These are phyloP conservation scores for Colletotrichum musicola DNA, from an alignment of 2,329 filamentous ascomycete genomes.

Conservation along the genomic window DNA sequence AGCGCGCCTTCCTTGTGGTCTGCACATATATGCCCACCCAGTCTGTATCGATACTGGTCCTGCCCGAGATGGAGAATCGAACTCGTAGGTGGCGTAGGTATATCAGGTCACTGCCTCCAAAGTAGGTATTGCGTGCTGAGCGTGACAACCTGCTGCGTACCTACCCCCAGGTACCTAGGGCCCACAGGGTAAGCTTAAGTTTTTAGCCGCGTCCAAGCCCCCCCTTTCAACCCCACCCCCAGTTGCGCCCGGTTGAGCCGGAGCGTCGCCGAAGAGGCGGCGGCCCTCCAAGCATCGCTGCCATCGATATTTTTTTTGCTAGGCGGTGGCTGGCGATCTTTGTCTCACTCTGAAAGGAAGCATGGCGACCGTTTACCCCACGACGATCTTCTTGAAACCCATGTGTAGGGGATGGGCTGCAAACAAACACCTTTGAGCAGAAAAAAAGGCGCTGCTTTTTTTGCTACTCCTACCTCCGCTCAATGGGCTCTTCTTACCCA, in stretches of 20 bases:
- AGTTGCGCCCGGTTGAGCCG: slow-evolving; percentile 30
- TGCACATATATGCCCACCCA: no score
- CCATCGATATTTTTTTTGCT: background rate
- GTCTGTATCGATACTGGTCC: no score
- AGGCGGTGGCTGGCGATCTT: slow-evolving; percentile 19
- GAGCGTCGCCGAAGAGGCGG: background rate
- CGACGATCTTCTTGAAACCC: background rate
- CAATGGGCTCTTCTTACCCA: background rate
- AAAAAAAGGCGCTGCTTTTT: background rate
- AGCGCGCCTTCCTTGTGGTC: no score
- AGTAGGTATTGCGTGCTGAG: no score
- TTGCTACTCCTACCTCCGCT: no score
- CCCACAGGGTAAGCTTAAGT: slow-evolving; percentile 38
- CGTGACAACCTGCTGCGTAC: no score
- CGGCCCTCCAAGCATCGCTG: background rate
- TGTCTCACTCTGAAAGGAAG: background rate
- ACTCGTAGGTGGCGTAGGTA: no score
- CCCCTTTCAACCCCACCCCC: background rate
- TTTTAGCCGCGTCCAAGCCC: slow-evolving; percentile 28
- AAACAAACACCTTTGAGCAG: background rate
- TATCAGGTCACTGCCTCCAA: background rate
- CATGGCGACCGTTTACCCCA: background rate
- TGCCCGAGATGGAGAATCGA: no score
- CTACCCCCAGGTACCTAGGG: background rate
- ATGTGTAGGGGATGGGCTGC: background rate